phyloP scores from a whole-genome alignment of 73 alveolate species.

The Paramecium pentaurelia region DNA sequence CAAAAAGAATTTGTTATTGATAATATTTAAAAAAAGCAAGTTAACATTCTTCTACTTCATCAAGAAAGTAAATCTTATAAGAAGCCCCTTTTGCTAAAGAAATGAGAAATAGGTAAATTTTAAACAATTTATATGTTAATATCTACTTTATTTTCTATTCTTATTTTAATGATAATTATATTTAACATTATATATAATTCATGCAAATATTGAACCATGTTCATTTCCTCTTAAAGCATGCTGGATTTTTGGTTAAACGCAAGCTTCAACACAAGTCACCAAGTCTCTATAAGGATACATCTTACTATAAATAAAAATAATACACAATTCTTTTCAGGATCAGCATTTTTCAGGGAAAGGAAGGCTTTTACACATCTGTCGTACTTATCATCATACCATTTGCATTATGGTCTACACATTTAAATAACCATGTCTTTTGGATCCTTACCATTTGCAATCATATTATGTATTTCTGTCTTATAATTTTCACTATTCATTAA shows the following conservation, averaged over 20 bases:
- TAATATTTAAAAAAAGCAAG: not conserved
- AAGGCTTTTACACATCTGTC: slow-evolving; percentile 18
- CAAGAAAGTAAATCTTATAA: not conserved
- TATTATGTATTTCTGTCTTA: not conserved
- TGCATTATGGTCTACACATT: slow-evolving; percentile 14
- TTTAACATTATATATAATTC: not conserved
- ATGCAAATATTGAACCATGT: slow-evolving; percentile 11
- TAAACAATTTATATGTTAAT: not conserved
- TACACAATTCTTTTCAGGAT: slow-evolving; percentile 47
- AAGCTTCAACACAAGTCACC: slow-evolving; percentile 42
- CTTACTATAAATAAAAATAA: not conserved
- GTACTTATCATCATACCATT: slow-evolving; percentile 28
- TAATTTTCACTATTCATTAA: slow-evolving; percentile 4
- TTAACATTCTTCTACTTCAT: not conserved
- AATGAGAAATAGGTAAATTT: not conserved
- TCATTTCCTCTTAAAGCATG: slow-evolving; percentile 23
- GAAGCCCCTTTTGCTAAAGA: not conserved
- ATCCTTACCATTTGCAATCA: slow-evolving; percentile 15
- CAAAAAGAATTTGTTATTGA: not conserved
- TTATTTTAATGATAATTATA: slow-evolving; percentile 24
- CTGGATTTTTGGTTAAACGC: slow-evolving; percentile 25
- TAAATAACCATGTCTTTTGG: slow-evolving; percentile 26
- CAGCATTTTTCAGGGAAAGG: slow-evolving; percentile 21
- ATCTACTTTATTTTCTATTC: not conserved
- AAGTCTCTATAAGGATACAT: slow-evolving; percentile 49